Base-by-base conservation (phyloP, 1,139 yeast genomes). In the Yarrowia galli region DNA sequence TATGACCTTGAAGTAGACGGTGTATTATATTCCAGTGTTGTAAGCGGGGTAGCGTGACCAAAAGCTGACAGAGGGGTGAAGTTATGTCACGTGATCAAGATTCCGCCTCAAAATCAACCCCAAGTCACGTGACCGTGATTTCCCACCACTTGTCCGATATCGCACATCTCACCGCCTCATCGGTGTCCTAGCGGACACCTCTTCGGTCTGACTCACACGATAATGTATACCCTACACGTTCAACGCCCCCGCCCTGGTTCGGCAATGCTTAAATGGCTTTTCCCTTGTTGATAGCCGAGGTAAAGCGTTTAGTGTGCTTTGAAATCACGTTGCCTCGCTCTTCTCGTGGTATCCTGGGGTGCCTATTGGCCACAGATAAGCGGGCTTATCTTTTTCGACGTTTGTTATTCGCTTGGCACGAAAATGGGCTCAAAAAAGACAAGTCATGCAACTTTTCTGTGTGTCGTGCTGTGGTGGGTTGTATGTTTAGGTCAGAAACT, bases 201-300 rank as follows among this genome's bases (percentile, higher is more conserved):
- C n/a, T n/a, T n/a, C n/a, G n/a, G n/a, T 28, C 54, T 49, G 54
- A 49, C 23, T 49, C 54, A 49, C 54, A 49, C 54, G 54, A 49
- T 49, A 49, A 49, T 49, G 54, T 49, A 28, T 16, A 10, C 9
- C 9, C 20, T 46, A 46, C 38, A 32, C 54, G 22, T 10, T 18
- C 54, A 49, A 28, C 38, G 54, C 23, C 54, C 16, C 3, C 8
- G 42, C 42, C 58, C 42, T 51, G 58, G 20, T 51, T 51, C 58
- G 42, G 58, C 58, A 22, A 51, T 35, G 58, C 58, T 51, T 51
- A 36, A 9, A n/a, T 9, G 20, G 8, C n/a, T 9, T 35, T 51
- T 36, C 28, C 58, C 58, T 51, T 51, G 58, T 51, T 51, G 58
- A 51, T 51, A 51, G 58, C 58, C 58, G 58, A 51, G 58, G 58